Base-by-base conservation (phyloP, 2,329 filamentous ascomycete genomes). In the Pseudomassariella vexata region DNA sequence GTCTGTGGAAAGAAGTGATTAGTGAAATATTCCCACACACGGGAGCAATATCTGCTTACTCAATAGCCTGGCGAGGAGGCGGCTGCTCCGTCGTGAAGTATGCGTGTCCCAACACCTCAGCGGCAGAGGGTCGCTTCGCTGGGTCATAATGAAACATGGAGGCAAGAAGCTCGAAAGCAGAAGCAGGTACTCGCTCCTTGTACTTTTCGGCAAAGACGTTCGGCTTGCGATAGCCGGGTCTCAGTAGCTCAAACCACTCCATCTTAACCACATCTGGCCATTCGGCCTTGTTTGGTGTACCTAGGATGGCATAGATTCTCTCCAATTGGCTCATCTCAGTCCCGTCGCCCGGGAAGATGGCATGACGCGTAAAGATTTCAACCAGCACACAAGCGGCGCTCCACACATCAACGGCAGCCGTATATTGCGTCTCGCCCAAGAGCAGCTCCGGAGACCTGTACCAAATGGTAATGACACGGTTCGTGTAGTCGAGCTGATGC, bases 381-480 rank as follows among this genome's bases (percentile, higher is more conserved):
- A 95, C 81, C 54, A 96, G 82, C 2, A 98, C 92, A 52, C 92
- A 98, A 2, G 90, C 92, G 2, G 92, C 92, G 51, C 88, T 95
- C 92, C 92, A 98, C 21, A 98, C 84, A 52, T 95, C 89, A 10
- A 94, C 87, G 3, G 85, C 85, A 0, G 86, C 85, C 5, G 85
- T 87, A 53, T 95, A 95, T 47, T 85, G 79, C 5, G 89, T 95
- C 57, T 94, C 88, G 6, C 89, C 89, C 1, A 95, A 72, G 0
- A 95, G 66, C n/a, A 95, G 70, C 55, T 95, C 89, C 0, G 89
- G 88, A 0, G 87, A 85, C 4, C 89, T 78, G 56, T 95, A 95
- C 94, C 94, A 98, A 44, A 98, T 95, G 3, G 92, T 98, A 53
- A 98, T 95, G 47, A 98, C 94, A 21, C 92, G 84, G 54, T 98